Evolutionary conservation across 2,329 filamentous ascomycete genomes (phyloP).

Genomic region (Tolypocladium tundrense): DNA sequence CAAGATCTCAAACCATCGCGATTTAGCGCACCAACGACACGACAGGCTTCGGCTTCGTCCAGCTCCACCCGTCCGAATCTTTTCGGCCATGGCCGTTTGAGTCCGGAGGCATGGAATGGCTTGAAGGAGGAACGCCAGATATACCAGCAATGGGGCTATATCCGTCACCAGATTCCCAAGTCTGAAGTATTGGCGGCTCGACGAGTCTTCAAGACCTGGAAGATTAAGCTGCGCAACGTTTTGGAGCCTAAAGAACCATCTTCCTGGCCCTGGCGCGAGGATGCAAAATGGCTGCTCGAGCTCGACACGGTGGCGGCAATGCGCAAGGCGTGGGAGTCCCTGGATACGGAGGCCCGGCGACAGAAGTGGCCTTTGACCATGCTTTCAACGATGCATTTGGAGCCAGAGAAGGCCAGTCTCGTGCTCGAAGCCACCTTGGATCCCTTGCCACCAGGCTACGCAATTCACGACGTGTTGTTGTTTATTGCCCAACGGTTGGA

Average conservation of each 20-base stretch:
- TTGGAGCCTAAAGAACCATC: constrained; percentile 6
- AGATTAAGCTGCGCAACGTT: constrained; percentile 14
- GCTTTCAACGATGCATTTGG: constrained; percentile 22
- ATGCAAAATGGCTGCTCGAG: constrained; percentile 19
- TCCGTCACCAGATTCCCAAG: constrained; percentile 15
- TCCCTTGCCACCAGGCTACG: constrained; percentile 24
- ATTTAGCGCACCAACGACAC: not conserved
- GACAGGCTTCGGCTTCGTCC: not conserved
- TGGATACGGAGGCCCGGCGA: constrained; percentile 14
- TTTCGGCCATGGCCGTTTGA: not conserved
- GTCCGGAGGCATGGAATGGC: not conserved
- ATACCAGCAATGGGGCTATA: constrained; percentile 21
- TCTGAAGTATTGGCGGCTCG: constrained; percentile 12
- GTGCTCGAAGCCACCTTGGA: constrained; percentile 28
- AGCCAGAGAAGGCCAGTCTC: constrained; percentile 18
- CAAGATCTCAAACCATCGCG: not conserved
- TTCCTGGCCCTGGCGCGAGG: constrained; percentile 15
- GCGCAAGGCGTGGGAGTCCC: constrained; percentile 19
- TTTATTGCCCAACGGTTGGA: constrained; percentile 16
- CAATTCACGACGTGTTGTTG: constrained; percentile 23
- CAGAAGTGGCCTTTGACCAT: constrained; percentile 22
- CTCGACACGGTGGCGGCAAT: constrained; percentile 18
- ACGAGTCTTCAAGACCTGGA: constrained; percentile 18
- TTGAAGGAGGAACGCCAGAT: not conserved
- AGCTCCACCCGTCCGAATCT: not conserved